Evolutionary conservation across 1,284 basidiomycete species (phyloP), one percentile per base, ranked within the genome.

Genomic region (Trametes hirsuta): DNA sequence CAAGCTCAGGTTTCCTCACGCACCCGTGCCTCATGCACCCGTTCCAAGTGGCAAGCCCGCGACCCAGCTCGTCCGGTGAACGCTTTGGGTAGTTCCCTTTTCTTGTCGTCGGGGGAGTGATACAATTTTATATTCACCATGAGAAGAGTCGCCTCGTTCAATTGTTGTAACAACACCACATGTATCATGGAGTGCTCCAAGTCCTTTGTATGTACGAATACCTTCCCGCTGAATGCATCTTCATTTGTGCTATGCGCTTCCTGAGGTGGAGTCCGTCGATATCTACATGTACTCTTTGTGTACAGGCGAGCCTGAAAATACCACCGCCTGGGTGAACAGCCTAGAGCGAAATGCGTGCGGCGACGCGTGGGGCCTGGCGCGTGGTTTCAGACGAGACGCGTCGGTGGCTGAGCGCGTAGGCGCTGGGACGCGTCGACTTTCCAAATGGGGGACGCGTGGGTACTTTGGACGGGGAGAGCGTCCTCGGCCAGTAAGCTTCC

Each of bases 11-110:
- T 66, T 76, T 18, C 87, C 87, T 24, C 86, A 89, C 62, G 87
- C 87, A 0, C 86, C 84, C 9, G 85, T 88, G 47, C 87, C 86
- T n/a, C 86, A 88, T 68, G 85, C 87, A 0, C 86, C 87, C 4
- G 61, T 84, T 61, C 85, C 86, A 8, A 77, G 75, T 59, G 86
- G 87, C 58, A 74, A 75, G 61, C 84, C 84, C 22, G 74, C 80
- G 39, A 85, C 85, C 47, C 84, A 85, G 64, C 70, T 68, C 41
- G 55, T 62, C 46, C 73, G 73, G 54, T 25, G 6, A 53, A 44
- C 10, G 18, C 10, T 21, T 4, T 30, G 30, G 8, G 8, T 30
- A 5, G 30, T 8, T 8, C 30, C 30, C 4, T 30, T 30, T 30
- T 30, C 30, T 30, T n/a, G 25, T 21, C 21, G 24, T 42, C 49